Evolutionary conservation across 176 grass and related monocot genomes (phyloP).

Genomic region (Aechmea fasciata): DNA sequence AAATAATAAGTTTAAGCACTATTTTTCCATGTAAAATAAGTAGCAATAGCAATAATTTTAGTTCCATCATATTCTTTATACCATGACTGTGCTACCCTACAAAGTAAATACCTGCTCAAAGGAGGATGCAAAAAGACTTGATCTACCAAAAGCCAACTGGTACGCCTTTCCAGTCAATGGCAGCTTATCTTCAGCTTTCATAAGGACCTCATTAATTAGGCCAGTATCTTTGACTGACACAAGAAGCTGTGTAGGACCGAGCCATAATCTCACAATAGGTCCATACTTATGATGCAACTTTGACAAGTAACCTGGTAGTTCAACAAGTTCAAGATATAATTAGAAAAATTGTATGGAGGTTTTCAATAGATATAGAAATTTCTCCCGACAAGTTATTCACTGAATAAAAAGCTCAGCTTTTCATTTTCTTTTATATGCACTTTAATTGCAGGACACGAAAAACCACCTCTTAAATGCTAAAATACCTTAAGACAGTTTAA

Average conservation of each 20-base stretch:
- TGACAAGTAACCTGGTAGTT: constrained; percentile 49
- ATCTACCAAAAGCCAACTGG: constrained; percentile 78
- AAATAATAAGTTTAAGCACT: constrained; percentile 14
- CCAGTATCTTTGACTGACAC: constrained; percentile 71
- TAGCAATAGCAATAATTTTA: background rate
- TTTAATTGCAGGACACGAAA: too few relatives aligned
- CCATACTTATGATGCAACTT: constrained; percentile 81
- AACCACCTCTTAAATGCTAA: too few relatives aligned
- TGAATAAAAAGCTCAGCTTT: background rate
- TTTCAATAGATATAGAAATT: background rate
- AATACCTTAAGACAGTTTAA: too few relatives aligned
- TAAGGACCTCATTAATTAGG: constrained; percentile 63
- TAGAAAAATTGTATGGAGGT: background rate
- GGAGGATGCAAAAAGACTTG: constrained; percentile 58
- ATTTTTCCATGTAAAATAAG: background rate
- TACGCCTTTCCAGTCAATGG: constrained; percentile 68
- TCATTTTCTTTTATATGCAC: background rate
- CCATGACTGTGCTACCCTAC: constrained; percentile 7
- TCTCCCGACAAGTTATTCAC: background rate
- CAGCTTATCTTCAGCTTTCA: constrained; percentile 86
- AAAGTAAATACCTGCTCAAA: constrained; percentile 57
- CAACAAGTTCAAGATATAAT: constrained; percentile 19
- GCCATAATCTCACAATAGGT: constrained; percentile 74
- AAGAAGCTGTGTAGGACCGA: constrained; percentile 78
- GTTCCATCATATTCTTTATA: too few relatives aligned